Percentiles rank a stretch among this genome's conserved stretches.
These are phyloP conservation scores for Symbiodinium pilosum DNA, from an alignment of 73 alveolate species.

Conservation along the genomic window DNA sequence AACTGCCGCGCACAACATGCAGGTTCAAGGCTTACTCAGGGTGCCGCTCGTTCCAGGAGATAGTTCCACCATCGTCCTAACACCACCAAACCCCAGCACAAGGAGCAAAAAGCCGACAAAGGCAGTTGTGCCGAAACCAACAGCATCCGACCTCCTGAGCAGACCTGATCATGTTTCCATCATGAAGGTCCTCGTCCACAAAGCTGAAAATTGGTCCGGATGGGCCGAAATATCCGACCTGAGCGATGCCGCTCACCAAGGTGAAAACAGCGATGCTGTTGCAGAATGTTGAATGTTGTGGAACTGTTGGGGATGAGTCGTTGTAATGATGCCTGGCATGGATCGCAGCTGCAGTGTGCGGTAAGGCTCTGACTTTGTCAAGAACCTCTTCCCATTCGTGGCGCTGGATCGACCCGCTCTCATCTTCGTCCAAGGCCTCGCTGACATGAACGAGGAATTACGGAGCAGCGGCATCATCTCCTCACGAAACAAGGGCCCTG, in stretches of 20 bases:
- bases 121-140: too few relatives aligned
- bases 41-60: conserved; percentile 66
- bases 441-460: neutral
- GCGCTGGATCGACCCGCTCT: conserved; percentile 54
- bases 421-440: conserved; percentile 84
- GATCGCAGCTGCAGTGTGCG: neutral
- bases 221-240: conserved; percentile 85
- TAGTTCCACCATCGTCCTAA: conserved; percentile 68
- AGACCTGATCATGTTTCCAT: neutral
- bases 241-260: too few relatives aligned
- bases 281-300: neutral
- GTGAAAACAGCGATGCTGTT: too few relatives aligned
- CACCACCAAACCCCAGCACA: neutral
- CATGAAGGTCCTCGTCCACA: conserved; percentile 1
- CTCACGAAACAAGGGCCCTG: neutral
- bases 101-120: neutral
- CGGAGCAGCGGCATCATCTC: neutral
- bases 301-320: too few relatives aligned
- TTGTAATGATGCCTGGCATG: too few relatives aligned
- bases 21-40: neutral
- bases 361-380: neutral
- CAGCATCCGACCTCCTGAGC: neutral
- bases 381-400: conserved; percentile 51
- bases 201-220: conserved; percentile 83
- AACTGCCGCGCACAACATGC: neutral